A percentile compares a stretch with the other conserved stretches of the same genome.
Evolutionary conservation across 176 grass and related monocot species (phyloP).

Genomic region (Triticum urartu): DNA sequence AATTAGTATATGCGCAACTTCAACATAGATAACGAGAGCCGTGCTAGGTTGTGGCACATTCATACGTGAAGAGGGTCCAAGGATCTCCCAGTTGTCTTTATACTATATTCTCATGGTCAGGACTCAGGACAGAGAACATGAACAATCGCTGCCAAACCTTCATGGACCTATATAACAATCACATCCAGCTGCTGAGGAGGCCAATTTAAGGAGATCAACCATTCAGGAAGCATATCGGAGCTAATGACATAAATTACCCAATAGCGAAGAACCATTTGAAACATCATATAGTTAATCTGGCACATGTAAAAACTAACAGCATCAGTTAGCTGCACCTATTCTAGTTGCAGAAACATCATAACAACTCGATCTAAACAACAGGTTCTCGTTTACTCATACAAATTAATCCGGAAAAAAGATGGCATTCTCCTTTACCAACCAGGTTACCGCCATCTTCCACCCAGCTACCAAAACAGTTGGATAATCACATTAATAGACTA

Average conservation of each 20-base stretch:
- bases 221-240: slow-evolving; percentile 4
- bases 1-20: neutral
- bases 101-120: neutral
- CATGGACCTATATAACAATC: neutral
- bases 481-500: neutral
- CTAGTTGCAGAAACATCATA: neutral
- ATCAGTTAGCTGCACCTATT: neutral
- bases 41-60: slow-evolving; percentile 15
- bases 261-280: neutral
- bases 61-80: neutral
- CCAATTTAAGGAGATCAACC: neutral
- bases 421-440: neutral
- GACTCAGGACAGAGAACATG: neutral
- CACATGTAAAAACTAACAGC: neutral
- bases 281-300: neutral
- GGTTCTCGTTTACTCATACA: neutral
- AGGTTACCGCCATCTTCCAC: slow-evolving; percentile 9
- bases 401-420: neutral
- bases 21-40: neutral
- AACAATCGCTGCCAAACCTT: neutral
- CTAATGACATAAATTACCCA: neutral
- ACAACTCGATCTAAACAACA: neutral
- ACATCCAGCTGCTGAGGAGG: neutral
- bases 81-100: neutral
- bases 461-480: neutral